Conservation (phyloP, 176 grass and related monocot species). For the Carex kokanica region DNA sequence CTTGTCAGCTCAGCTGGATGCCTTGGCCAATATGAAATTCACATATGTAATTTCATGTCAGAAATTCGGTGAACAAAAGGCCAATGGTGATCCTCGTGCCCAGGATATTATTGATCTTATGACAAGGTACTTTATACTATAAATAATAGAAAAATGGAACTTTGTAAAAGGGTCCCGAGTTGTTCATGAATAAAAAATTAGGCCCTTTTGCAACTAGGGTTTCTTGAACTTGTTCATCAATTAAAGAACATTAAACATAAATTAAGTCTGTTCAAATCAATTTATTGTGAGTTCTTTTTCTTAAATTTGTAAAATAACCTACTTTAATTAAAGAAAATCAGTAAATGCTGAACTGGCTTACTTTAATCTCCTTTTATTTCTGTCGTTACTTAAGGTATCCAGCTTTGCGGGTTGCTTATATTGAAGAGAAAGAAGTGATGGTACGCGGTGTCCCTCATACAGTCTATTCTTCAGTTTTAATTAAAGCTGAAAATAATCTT, state of each 20-base stretch:
- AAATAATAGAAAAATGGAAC: background rate
- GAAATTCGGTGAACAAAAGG: conserved; percentile 83
- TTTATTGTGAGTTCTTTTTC: conserved; percentile 17
- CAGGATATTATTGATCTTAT: conserved; percentile 94
- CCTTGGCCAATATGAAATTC: conserved; percentile 90
- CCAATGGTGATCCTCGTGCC: conserved; percentile 68
- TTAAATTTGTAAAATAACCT: conserved; percentile 4
- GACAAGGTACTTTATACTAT: conserved; percentile 48
- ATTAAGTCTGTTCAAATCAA: background rate
- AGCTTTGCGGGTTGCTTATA: conserved; percentile 81
- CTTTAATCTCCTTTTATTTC: conserved; percentile 23
- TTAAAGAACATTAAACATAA: background rate
- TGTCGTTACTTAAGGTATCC: conserved; percentile 50
- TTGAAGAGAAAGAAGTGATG: conserved; percentile 91
- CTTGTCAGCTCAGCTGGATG: conserved; percentile 53
- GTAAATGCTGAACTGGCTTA: background rate
- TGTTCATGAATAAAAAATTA: background rate
- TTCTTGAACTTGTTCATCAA: background rate
- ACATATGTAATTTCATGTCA: conserved; percentile 92
- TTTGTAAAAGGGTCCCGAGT: background rate
- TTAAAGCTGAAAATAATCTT: conserved; percentile 86
- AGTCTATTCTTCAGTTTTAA: conserved; percentile 84
- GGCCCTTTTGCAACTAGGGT: background rate
- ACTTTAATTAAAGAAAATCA: background rate
- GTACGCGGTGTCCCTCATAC: conserved; percentile 32